Conservation (phyloP, 2,329 filamentous ascomycete genomes). For the Curvularia lunata region DNA sequence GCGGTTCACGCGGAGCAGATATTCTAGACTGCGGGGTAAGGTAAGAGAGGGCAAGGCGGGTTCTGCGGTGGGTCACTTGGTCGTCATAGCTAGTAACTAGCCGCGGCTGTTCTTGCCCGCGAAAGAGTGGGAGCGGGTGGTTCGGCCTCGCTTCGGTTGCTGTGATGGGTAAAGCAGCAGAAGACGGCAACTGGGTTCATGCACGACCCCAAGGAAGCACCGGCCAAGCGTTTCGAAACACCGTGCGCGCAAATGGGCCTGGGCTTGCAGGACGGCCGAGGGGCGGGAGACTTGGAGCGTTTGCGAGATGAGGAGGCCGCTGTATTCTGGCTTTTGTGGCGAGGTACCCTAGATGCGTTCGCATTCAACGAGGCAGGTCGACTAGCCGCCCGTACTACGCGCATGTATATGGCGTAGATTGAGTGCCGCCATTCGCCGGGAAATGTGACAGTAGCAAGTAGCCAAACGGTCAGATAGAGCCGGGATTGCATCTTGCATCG, state of each 20-base stretch:
- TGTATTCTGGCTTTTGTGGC: not conserved
- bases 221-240: constrained; percentile 19
- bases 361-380: not conserved
- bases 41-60: not conserved
- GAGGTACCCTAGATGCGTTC: constrained; percentile 7
- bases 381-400: not conserved
- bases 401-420: not conserved
- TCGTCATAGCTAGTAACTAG: constrained; percentile 3
- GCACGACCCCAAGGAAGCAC: constrained; percentile 9
- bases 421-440: not conserved
- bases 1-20: constrained; percentile 13
- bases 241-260: constrained; percentile 1
- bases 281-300: constrained; percentile 4
- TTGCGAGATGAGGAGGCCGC: not conserved
- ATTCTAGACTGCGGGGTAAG: constrained; percentile 8
- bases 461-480: not conserved
- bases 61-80: not conserved
- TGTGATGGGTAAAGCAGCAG: not conserved
- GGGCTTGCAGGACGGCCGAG: constrained; percentile 11
- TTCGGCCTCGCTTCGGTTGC: constrained; percentile 11
- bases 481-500: not conserved
- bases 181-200: constrained; percentile 7
- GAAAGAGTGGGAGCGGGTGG: too few relatives aligned
- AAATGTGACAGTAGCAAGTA: not conserved
- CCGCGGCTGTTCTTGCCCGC: constrained; percentile 5